Conservation (phyloP, 2,329 filamentous ascomycete species). For the Pyrenochaeta sp. region DNA sequence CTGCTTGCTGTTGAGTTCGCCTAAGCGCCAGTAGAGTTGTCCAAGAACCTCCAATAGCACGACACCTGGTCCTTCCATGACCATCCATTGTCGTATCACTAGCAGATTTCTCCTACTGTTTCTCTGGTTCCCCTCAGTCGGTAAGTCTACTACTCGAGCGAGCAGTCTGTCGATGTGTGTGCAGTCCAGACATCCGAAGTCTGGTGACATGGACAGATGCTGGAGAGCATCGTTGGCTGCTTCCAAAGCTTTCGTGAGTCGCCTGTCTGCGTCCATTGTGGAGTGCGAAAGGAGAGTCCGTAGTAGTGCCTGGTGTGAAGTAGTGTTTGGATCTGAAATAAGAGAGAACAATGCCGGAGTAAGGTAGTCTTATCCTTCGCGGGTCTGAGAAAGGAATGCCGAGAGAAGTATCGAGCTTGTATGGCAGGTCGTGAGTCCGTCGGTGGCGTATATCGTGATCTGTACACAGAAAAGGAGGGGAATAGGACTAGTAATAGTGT, state of each 20-base stretch:
- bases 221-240: conserved; percentile 46
- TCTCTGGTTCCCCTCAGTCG: conserved; percentile 45
- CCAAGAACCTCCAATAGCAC: conserved; percentile 45
- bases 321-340: conserved; percentile 8
- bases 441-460: conserved; percentile 24
- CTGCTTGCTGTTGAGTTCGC: conserved; percentile 48
- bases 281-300: conserved; percentile 4
- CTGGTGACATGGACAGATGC: conserved; percentile 44
- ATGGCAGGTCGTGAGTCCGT: conserved; percentile 14
- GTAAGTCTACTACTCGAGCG: conserved; percentile 45
- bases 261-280: conserved; percentile 41
- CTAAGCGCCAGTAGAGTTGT: conserved; percentile 47
- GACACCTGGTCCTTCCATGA: conserved; percentile 43
- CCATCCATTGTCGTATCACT: conserved; percentile 47
- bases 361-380: conserved; percentile 16
- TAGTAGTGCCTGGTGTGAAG: not conserved
- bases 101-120: conserved; percentile 46
- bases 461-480: conserved; percentile 16
- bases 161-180: conserved; percentile 46
- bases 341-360: conserved; percentile 6
- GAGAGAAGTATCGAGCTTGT: conserved; percentile 22
- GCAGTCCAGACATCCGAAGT: conserved; percentile 41
- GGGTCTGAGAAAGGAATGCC: conserved; percentile 18
- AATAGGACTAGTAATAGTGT: conserved; percentile 17
- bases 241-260: conserved; percentile 42